These are phyloP conservation scores for Colletotrichum incanum DNA, from an alignment of 2,329 filamentous ascomycete species.

Conservation along the genomic window DNA sequence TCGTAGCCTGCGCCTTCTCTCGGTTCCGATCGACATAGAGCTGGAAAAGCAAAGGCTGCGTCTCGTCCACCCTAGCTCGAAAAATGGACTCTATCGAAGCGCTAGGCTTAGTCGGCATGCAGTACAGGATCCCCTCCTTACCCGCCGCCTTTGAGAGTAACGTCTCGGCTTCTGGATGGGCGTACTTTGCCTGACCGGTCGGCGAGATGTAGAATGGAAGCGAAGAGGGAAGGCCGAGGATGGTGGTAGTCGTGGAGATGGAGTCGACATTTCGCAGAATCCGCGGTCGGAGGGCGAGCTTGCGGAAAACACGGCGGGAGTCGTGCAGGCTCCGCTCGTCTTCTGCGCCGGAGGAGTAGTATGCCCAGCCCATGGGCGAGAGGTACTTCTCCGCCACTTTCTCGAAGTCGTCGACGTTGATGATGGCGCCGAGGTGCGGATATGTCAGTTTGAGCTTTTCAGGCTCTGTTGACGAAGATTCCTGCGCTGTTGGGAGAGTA, in stretches of 20 bases:
- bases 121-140: conserved; percentile 34
- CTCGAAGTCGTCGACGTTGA: conserved; percentile 57
- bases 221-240: conserved; percentile 67
- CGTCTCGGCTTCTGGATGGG: conserved; percentile 74
- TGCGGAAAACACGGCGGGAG: conserved; percentile 81
- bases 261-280: conserved; percentile 84
- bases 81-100: conserved; percentile 24
- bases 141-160: conserved; percentile 22
- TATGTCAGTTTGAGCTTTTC: conserved; percentile 20
- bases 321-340: conserved; percentile 81
- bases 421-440: conserved; percentile 51
- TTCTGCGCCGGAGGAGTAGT: conserved; percentile 88
- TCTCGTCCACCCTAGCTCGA: background rate
- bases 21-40: conserved; percentile 73
- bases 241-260: conserved; percentile 68
- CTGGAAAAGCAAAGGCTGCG: conserved; percentile 67
- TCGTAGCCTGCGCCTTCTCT: conserved; percentile 62
- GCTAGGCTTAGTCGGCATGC: conserved; percentile 38
- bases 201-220: conserved; percentile 76
- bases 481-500: background rate
- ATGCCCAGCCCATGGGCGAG: conserved; percentile 59
- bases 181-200: conserved; percentile 74
- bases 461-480: background rate
- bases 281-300: conserved; percentile 81
- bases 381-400: conserved; percentile 51